Evolutionary conservation across 1,284 basidiomycete species (phyloP), one percentile per base, ranked within the genome.

Genomic region (Boletellus deceptivus): DNA sequence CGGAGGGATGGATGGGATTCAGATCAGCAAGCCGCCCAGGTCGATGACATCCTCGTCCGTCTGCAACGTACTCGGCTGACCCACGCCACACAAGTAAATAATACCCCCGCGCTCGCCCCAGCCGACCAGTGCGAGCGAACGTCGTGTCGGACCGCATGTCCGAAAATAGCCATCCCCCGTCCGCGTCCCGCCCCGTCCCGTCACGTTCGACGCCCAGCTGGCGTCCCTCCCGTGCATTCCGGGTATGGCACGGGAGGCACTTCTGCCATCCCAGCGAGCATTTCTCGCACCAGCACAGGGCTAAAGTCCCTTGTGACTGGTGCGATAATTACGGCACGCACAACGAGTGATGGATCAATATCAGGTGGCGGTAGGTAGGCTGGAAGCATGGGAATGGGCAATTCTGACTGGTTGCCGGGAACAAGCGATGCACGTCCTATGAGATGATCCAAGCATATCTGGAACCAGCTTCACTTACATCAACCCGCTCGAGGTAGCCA

Each of bases 281-380:
- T 49, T 22, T 59, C 53, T 25, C 61, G 61, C 41, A 66, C 56
- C 13, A 49, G 61, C 29, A 24, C 43, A 11, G 53, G 55, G 37
- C 75, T 74, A 53, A 84, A 65, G 55, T 76, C 76, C 33, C 65
- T 64, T 24, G 72, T 62, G 13, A 55, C 70, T 13, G 72, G 71
- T 13, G 74, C 69, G 18, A 81, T 68, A 27, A 80, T 61, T 29
- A 84, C 62, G 2, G 80, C 82, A 33, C 75, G 75, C 48, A 84
- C 54, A 3, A 83, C 71, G 24, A 82, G 46, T 37, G 59, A 57
- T 38, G 71, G 61, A 59, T 77, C 63, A 53, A 77, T 56, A 34
- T 59, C 54, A 54, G 69, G 71, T 49, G 68, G 57, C 37, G 68
- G 49, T 49, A 69, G 59, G 59, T 70, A 69, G 52, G 70, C 59